Base-by-base conservation (phyloP, 2,329 filamentous ascomycete genomes). In the Xylaria sp. region DNA sequence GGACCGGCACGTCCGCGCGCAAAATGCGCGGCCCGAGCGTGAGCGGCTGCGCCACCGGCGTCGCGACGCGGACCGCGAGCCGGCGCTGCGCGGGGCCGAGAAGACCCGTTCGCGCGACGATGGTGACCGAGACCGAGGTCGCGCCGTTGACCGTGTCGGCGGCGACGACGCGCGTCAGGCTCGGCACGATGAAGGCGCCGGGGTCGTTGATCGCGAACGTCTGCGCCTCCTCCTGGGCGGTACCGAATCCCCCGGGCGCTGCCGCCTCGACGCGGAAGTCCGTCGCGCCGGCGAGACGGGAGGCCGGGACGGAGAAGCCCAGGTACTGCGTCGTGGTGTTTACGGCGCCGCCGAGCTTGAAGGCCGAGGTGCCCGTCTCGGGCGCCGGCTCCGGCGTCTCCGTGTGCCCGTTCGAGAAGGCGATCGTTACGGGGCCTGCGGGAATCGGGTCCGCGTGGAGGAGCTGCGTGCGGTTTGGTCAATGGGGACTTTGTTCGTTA, bases 1-100 rank as follows among this genome's bases (percentile, higher is more conserved):
- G 22, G 20, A 64, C 40, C 41, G 50, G 29, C 7, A 63, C 45
- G 7, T 45, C 45, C 13, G 44, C 37, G 19, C 41, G 53, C 17
- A 44, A 48, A 29, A 65, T 48, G 38, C 55, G 60, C 4, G 65
- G 64, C 18, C 54, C 59, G 13, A 67, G 56, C 11, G 65, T 66
- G 40, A 65, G 47, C 13, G 57, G 62, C 44, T 66, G 64, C 16
- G 48, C 39, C 6, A 64, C 44, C 4, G 65, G 64, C 7, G 57
- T 56, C 19, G 52, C 54, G 20, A 65, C 37, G 9, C 21, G 44
- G 1, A 63, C 50, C 2, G 44, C 43, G 16, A 65, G 18, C n/a
- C n/a, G n/a, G n/a, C n/a, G n/a, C n/a, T 52, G 44, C 5, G 55
- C 46, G 2, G 42, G 29, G n/a, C 59, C 48, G 8, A n/a, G n/a